phyloP scores from a whole-genome alignment of 768 basidiomycete species.

The Agrocybe praecox region DNA sequence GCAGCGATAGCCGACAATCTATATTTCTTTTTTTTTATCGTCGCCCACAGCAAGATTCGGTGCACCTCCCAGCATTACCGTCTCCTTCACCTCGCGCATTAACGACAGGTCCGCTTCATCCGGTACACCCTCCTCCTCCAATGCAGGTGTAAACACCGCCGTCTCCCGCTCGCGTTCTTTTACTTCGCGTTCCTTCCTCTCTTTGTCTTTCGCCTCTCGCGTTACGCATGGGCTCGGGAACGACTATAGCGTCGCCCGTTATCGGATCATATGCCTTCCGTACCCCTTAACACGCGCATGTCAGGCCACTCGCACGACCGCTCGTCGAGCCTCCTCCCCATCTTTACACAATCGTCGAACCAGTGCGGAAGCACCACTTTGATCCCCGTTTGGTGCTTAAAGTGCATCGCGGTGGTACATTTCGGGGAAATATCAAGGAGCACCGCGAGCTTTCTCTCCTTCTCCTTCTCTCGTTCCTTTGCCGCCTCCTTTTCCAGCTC shows the following conservation, averaged over 20 bases:
- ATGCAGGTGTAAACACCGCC: slow-evolving; percentile 27
- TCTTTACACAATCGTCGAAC: slow-evolving; percentile 80
- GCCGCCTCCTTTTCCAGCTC: not conserved
- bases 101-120: slow-evolving; percentile 14
- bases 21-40: not conserved
- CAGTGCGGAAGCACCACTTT: slow-evolving; percentile 86
- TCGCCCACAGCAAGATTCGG: not conserved
- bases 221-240: too few species aligned
- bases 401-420: slow-evolving; percentile 57
- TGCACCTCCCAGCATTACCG: not conserved
- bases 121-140: slow-evolving; percentile 15
- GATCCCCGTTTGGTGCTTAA: slow-evolving; percentile 58
- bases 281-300: slow-evolving; percentile 46
- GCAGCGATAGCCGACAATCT: too few species aligned
- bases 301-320: slow-evolving; percentile 74
- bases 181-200: not conserved
- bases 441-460: too few species aligned
- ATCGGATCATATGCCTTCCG: slow-evolving; percentile 15
- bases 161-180: slow-evolving; percentile 12
- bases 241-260: slow-evolving; percentile 22
- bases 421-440: slow-evolving; percentile 41
- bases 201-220: not conserved
- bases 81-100: slow-evolving; percentile 2
- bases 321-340: slow-evolving; percentile 57
- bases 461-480: not conserved